These are phyloP conservation scores for Aspergillus persii DNA, from an alignment of 2,329 filamentous ascomycete genomes.

Conservation along the genomic window DNA sequence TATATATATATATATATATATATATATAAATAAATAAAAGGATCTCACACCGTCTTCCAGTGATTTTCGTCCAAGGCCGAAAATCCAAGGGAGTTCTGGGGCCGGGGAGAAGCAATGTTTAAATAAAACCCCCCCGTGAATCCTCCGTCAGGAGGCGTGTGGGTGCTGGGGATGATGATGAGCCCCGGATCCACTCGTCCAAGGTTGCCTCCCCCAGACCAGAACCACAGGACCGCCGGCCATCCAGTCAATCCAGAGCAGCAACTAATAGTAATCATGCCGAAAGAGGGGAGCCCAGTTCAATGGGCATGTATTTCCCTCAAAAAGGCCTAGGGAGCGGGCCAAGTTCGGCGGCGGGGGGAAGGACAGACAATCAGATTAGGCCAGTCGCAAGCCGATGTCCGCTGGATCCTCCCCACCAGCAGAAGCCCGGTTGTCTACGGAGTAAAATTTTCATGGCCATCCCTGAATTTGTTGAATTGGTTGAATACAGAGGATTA, in stretches of 20 bases:
- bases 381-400: slow-evolving; percentile 13
- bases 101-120: slow-evolving; percentile 28
- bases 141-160: slow-evolving; percentile 19
- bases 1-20: too few relatives aligned
- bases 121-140: slow-evolving; percentile 15
- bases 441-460: too few relatives aligned
- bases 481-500: too few relatives aligned
- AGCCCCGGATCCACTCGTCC: slow-evolving; percentile 21
- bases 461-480: too few relatives aligned
- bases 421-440: neutral
- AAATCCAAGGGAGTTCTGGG: slow-evolving; percentile 21
- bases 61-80: slow-evolving; percentile 19
- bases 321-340: slow-evolving; percentile 14
- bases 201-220: slow-evolving; percentile 31
- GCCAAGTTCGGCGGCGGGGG: slow-evolving; percentile 20
- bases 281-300: slow-evolving; percentile 6
- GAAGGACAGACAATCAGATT: neutral
- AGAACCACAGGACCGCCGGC: slow-evolving; percentile 11
- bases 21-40: too few relatives aligned
- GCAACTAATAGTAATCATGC: neutral
- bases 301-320: slow-evolving; percentile 13
- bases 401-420: slow-evolving; percentile 10
- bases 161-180: slow-evolving; percentile 21
- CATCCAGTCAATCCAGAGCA: slow-evolving; percentile 10
- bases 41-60: neutral